These are phyloP conservation scores for Neckera pumila DNA, from an alignment of 225 moss, liverwort and hornwort species.

Conservation along the genomic window DNA sequence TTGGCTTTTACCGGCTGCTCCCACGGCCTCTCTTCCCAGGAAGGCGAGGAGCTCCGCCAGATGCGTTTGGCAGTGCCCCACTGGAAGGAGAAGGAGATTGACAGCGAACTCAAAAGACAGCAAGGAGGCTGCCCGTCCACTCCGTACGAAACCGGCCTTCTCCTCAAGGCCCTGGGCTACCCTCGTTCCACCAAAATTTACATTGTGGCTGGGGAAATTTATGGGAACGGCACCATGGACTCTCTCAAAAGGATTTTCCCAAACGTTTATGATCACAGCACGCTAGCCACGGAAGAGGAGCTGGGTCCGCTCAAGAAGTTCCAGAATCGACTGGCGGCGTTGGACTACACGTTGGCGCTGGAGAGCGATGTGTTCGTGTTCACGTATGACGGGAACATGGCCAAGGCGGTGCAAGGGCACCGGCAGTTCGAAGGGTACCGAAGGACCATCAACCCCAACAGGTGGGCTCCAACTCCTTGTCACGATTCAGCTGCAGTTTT, in stretches of 20 bases:
- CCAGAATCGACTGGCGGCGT: slow-evolving; percentile 78
- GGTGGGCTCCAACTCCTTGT: slow-evolving; percentile 8
- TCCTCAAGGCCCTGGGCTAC: slow-evolving; percentile 72
- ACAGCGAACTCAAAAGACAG: slow-evolving; percentile 62
- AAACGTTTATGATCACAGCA: slow-evolving; percentile 58
- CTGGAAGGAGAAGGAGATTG: slow-evolving; percentile 94
- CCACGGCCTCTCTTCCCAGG: slow-evolving; percentile 58
- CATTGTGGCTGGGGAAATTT: slow-evolving; percentile 86
- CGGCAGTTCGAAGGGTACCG: slow-evolving; percentile 71
- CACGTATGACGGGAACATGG: slow-evolving; percentile 95
- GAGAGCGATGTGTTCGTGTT: slow-evolving; percentile 83
- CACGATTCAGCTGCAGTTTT: not conserved
- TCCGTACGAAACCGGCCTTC: slow-evolving; percentile 58
- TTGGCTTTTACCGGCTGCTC: slow-evolving; percentile 84
- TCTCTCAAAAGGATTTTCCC: slow-evolving; percentile 43
- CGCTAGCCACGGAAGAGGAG: slow-evolving; percentile 50
- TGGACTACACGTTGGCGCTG: slow-evolving; percentile 72
- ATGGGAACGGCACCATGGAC: slow-evolving; percentile 68
- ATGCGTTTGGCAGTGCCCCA: slow-evolving; percentile 72
- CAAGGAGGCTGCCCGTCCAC: slow-evolving; percentile 87
- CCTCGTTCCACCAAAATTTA: slow-evolving; percentile 71
- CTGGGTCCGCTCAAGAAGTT: slow-evolving; percentile 36
- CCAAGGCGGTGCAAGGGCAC: slow-evolving; percentile 88
- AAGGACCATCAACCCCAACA: slow-evolving; percentile 77
- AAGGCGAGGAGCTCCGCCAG: slow-evolving; percentile 55